Evolutionary conservation across 2,329 filamentous ascomycete genomes (phyloP), one percentile per base, ranked within the genome.

Genomic region (Colletotrichum noveboracense): DNA sequence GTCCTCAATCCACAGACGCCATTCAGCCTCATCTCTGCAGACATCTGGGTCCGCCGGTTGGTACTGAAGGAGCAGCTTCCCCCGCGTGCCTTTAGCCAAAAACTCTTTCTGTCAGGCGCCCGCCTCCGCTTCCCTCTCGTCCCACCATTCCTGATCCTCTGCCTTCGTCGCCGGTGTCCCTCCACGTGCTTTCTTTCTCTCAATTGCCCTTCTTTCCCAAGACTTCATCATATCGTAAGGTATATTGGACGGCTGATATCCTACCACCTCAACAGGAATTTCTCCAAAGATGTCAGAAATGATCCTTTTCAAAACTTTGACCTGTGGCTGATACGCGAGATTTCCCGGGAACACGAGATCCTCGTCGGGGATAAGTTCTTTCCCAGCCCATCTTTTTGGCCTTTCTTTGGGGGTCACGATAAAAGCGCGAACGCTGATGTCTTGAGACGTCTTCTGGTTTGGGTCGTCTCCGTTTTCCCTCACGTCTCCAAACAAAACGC

Each of bases 1-100:
- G 81, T 77, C 78, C 58, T 74, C 71, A 16, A 74, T 43, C 66
- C 66, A 74, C 10, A 74, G 34, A 6, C 71, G 56, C 71, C 71
- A 74, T 34, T 2, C 2, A 5, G 66, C 71, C 30, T 70, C 36
- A 0, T 66, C 58, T 21, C 70, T 62, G 58, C 71, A 74, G 6
- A 34, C 43, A 6, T n/a, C 56, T 66, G 13, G 43, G 3, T 48
- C 43, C 43, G 71, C 66, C 30, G 72, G 72, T 1, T 43, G 67
- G 48, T 71, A 75, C 32, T 71, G 72, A n/a, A 75, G 32, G 4
- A 75, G 72, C 14, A 71, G 38, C 36, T 75, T 75, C 2, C 72
- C 72, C 2, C 60, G 55, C 24, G 26, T 36, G 24, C 34, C 2
- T 7, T 36, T 32, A 6, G 5, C 10, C 34, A 28, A 36, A 6